A percentile compares a stretch with the other conserved stretches of the same genome.
phyloP scores from a whole-genome alignment of 1,139 yeast species.

The Ogataea hybrid region DNA sequence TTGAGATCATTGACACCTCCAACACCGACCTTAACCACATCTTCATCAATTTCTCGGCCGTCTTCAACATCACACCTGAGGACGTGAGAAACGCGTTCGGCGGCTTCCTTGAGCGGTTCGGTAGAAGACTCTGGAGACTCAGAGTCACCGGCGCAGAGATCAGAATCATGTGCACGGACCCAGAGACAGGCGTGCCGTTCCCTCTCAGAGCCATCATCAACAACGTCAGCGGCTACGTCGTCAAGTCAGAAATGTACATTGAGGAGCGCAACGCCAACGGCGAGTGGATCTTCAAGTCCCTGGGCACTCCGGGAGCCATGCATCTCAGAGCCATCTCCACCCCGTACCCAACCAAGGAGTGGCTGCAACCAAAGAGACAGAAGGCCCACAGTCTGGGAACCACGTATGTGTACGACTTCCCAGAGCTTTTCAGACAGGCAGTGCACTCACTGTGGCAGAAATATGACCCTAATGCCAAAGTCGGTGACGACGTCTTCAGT shows the following conservation, averaged over 20 bases:
- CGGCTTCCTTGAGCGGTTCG: conserved; percentile 95
- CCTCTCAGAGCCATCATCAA: conserved; percentile 96
- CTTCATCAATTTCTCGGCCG: conserved; percentile 93
- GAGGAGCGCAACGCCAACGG: conserved; percentile 90
- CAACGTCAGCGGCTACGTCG: conserved; percentile 96
- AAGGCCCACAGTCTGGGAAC: conserved; percentile 98
- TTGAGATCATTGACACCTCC: conserved; percentile 91
- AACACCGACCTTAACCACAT: conserved; percentile 96
- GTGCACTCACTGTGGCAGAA: conserved; percentile 81
- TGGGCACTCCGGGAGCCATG: conserved; percentile 95
- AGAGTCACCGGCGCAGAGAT: conserved; percentile 97
- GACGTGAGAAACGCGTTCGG: conserved; percentile 98
- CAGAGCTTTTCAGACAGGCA: conserved; percentile 96
- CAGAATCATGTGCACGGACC: conserved; percentile 91
- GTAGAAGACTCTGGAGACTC: conserved; percentile 94
- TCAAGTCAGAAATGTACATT: conserved; percentile 89
- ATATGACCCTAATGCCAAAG: conserved; percentile 48
- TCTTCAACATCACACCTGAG: conserved; percentile 87
- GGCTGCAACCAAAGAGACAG: conserved; percentile 97
- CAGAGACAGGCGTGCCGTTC: conserved; percentile 81
- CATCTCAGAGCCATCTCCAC: conserved; percentile 94
- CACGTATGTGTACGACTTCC: conserved; percentile 97
- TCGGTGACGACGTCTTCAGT: conserved; percentile 76
- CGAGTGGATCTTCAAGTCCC: conserved; percentile 95
- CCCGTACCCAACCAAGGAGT: conserved; percentile 97